Conservation (phyloP, 441 rosid genomes). For the Populus trichocarpa region DNA sequence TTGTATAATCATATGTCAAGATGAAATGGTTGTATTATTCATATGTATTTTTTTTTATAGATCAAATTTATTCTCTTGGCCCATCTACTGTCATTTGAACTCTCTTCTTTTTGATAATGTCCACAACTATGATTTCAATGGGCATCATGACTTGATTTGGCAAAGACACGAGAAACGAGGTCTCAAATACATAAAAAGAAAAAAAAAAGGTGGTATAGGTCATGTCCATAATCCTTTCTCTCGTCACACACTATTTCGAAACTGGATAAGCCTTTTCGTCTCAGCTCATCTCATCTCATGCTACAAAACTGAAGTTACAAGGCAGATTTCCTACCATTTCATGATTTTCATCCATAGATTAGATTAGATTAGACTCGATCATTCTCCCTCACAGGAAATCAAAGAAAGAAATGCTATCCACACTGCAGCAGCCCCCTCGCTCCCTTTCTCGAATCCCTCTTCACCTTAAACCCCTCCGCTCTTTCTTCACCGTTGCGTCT, state of each 20-base stretch:
- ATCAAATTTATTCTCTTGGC: slow-evolving; percentile 3
- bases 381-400: neutral
- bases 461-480: slow-evolving; percentile 20
- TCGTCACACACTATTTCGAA: neutral
- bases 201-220: too few species aligned
- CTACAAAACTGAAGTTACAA: neutral
- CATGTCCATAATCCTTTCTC: too few species aligned
- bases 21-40: slow-evolving; percentile 12
- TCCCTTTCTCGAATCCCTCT: slow-evolving; percentile 41
- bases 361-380: neutral
- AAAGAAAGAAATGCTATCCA: slow-evolving; percentile 40
- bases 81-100: neutral
- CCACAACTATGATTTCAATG: neutral
- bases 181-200: neutral
- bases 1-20: slow-evolving; percentile 18
- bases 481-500: slow-evolving; percentile 9
- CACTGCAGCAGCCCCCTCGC: slow-evolving; percentile 54
- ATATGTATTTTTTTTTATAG: neutral
- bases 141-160: too few species aligned
- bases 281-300: neutral
- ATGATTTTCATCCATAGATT: neutral
- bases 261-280: neutral
- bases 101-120: neutral
- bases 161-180: neutral
- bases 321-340: neutral